Evolutionary conservation across 1,139 yeast genomes (phyloP).

Genomic region (Geotrichum fermentans): DNA sequence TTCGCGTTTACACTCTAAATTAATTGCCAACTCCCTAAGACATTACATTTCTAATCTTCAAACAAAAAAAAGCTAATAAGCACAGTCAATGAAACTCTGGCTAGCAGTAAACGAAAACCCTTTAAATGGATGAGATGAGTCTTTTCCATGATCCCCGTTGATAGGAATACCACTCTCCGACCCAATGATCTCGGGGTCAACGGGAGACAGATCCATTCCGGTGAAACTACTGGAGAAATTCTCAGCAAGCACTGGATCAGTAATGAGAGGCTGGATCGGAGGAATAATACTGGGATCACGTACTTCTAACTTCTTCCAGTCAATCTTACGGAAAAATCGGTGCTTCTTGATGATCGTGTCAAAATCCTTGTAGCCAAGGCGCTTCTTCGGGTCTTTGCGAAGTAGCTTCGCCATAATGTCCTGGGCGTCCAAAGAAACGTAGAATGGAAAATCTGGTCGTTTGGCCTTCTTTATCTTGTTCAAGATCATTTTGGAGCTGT

Average conservation of each 20-base stretch:
- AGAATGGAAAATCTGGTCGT: constrained; percentile 68
- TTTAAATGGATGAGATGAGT: constrained; percentile 26
- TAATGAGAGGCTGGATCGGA: constrained; percentile 80
- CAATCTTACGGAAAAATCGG: constrained; percentile 69
- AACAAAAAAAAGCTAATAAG: constrained; percentile 5
- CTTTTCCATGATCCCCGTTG: constrained; percentile 3
- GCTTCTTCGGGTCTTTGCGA: constrained; percentile 66
- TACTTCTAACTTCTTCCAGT: constrained; percentile 62
- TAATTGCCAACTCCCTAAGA: background rate
- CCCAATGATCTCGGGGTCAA: constrained; percentile 18
- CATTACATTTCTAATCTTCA: background rate
- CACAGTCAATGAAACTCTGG: constrained; percentile 31
- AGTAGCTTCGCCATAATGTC: constrained; percentile 70
- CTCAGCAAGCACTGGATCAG: constrained; percentile 84
- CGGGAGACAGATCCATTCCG: constrained; percentile 46
- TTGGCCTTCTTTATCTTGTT: constrained; percentile 76
- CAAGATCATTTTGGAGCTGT: constrained; percentile 71
- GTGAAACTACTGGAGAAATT: constrained; percentile 89
- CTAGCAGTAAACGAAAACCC: constrained; percentile 37
- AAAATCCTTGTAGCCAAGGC: constrained; percentile 64
- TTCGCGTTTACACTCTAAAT: constrained; percentile 7
- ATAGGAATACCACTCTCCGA: constrained; percentile 21
- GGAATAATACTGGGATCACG: constrained; percentile 51
- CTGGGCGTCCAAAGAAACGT: constrained; percentile 77
- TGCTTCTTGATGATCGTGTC: constrained; percentile 62